phyloP scores from a whole-genome alignment of 352 stramenopile species.

The Elongisporangium prolatum region DNA sequence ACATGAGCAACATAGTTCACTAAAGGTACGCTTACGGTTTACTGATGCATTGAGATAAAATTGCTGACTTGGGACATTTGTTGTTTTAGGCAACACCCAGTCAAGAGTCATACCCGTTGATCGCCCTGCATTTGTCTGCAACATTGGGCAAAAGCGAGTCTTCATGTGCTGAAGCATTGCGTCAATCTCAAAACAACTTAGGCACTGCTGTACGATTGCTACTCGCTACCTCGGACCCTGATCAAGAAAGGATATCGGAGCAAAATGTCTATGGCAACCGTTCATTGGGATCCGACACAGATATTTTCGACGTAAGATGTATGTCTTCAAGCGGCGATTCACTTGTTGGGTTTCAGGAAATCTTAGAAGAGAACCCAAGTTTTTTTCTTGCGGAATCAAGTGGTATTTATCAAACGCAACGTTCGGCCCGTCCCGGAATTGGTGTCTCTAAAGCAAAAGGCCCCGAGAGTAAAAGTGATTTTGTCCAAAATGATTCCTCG shows the following conservation, averaged over 20 bases:
- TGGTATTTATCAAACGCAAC: constrained; percentile 15
- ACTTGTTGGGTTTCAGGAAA: constrained; percentile 52
- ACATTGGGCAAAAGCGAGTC: constrained; percentile 41
- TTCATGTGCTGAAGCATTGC: constrained; percentile 56
- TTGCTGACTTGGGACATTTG: background rate
- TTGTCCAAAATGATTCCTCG: constrained; percentile 28
- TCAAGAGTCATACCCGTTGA: constrained; percentile 27
- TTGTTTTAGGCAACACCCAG: background rate
- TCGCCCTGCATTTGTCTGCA: constrained; percentile 42
- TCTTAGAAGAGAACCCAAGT: constrained; percentile 76
- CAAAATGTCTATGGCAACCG: background rate
- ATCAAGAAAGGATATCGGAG: constrained; percentile 19
- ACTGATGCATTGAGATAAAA: background rate
- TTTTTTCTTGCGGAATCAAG: constrained; percentile 70
- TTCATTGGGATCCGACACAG: constrained; percentile 1
- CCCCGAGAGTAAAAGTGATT: constrained; percentile 15
- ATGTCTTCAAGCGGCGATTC: background rate
- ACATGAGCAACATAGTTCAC: constrained; percentile 22
- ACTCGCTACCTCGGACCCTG: constrained; percentile 28
- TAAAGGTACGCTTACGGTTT: constrained; percentile 12
- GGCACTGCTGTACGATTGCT: constrained; percentile 52
- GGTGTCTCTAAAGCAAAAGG: constrained; percentile 46
- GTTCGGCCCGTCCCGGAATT: constrained; percentile 15
- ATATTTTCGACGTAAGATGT: background rate
- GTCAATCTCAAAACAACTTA: constrained; percentile 43